Conservation (phyloP, 1,284 basidiomycete genomes). For the Malassezia restricta region DNA sequence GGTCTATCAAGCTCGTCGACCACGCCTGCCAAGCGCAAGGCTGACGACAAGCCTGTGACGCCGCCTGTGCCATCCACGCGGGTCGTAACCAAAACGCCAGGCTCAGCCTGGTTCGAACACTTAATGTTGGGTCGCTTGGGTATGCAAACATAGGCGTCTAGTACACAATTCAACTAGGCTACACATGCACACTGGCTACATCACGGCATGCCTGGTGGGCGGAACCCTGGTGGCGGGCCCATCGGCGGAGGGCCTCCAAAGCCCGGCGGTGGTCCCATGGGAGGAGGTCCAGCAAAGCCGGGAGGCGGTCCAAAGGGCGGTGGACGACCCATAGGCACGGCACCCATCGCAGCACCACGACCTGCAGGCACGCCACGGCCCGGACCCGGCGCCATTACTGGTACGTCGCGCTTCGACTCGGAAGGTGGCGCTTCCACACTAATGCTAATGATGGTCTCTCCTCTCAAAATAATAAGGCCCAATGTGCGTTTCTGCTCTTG, state of each 20-base stretch:
- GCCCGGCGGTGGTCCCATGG: constrained; percentile 28
- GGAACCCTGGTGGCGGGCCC: constrained; percentile 28
- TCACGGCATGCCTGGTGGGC: constrained; percentile 6
- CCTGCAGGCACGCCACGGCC: constrained; percentile 90
- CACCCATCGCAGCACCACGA: constrained; percentile 76
- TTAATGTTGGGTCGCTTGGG: constrained; percentile 25
- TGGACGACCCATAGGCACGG: constrained; percentile 53
- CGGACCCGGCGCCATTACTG: constrained; percentile 75
- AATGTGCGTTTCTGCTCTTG: constrained; percentile 93
- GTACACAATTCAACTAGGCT: neutral
- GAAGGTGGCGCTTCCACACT: constrained; percentile 93
- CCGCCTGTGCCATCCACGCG: constrained; percentile 16
- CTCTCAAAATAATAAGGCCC: constrained; percentile 86
- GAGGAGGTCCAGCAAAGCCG: constrained; percentile 16
- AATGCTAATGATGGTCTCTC: constrained; percentile 89
- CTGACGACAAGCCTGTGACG: neutral
- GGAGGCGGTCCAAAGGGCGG: constrained; percentile 53
- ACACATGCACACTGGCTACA: neutral
- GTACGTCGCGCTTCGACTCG: constrained; percentile 74
- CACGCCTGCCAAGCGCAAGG: neutral
- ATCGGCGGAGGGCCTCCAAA: constrained; percentile 28
- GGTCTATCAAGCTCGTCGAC: constrained; percentile 4
- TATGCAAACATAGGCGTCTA: neutral
- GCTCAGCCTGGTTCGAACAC: constrained; percentile 26
- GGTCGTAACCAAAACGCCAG: constrained; percentile 28